Conservation (phyloP, 2,329 filamentous ascomycete genomes). For the Colletotrichum lini region DNA sequence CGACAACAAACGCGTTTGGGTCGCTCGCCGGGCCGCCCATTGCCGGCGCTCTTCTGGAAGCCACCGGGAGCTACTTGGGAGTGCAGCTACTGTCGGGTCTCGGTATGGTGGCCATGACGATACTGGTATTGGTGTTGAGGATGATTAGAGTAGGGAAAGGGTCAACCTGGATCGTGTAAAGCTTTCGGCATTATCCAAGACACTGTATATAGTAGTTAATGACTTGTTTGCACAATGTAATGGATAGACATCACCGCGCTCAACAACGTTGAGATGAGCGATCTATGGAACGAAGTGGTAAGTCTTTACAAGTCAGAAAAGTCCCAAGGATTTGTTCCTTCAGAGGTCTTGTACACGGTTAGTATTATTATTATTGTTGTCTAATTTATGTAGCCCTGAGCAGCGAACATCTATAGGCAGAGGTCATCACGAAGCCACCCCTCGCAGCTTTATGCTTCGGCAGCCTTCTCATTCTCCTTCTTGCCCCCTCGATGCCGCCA, state of each 20-base stretch:
- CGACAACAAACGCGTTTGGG: constrained; percentile 53
- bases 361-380: too few species aligned
- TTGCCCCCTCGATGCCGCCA: constrained; percentile 26
- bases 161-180: background rate
- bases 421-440: background rate
- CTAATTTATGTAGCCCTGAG: background rate
- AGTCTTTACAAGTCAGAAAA: too few species aligned
- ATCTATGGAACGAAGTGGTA: too few species aligned
- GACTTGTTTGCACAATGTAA: too few species aligned
- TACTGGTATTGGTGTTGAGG: constrained; percentile 12
- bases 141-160: background rate
- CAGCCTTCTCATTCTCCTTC: constrained; percentile 8
- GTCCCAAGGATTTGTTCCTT: background rate
- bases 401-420: background rate
- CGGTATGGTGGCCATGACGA: constrained; percentile 43
- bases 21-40: constrained; percentile 56
- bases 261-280: too few species aligned
- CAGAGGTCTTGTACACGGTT: background rate
- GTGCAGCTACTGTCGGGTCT: constrained; percentile 50
- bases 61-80: constrained; percentile 46
- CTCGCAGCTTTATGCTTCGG: background rate
- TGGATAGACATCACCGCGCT: too few species aligned
- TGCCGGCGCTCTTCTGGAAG: constrained; percentile 54
- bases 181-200: too few species aligned
- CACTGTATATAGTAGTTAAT: too few species aligned